These are phyloP conservation scores for Zygotorulaspora mrakii DNA, from an alignment of 1,139 yeast species.

Conservation along the genomic window DNA sequence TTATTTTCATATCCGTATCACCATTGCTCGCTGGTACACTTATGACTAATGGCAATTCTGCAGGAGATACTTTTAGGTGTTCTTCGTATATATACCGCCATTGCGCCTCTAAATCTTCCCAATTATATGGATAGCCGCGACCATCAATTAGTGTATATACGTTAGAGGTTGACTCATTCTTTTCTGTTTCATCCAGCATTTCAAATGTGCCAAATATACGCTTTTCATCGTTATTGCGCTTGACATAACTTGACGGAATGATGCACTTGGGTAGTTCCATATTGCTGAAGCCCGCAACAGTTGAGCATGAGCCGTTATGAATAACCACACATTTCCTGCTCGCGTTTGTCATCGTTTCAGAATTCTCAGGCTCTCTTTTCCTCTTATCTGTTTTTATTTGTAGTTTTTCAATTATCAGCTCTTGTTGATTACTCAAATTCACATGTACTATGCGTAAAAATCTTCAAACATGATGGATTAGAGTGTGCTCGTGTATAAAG, in stretches of 20 bases:
- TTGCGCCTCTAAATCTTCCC: constrained; percentile 55
- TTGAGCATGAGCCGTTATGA: constrained; percentile 61
- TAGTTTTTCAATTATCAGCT: neutral
- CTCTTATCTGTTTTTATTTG: constrained; percentile 1
- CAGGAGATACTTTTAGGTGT: constrained; percentile 46
- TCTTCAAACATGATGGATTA: neutral
- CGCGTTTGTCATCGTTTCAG: constrained; percentile 13
- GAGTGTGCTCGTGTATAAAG: no score
- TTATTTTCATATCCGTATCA: constrained; percentile 37
- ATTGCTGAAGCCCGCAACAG: constrained; percentile 68
- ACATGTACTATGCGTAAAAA: constrained; percentile 4
- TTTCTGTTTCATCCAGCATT: constrained; percentile 42
- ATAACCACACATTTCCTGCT: constrained; percentile 47
- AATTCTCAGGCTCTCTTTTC: no score
- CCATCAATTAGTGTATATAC: constrained; percentile 57
- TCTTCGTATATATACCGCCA: constrained; percentile 55
- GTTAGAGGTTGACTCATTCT: constrained; percentile 43
- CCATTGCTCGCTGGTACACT: constrained; percentile 54
- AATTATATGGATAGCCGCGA: constrained; percentile 63
- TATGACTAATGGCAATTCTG: constrained; percentile 59
- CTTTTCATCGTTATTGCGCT: constrained; percentile 27
- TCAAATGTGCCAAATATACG: constrained; percentile 46
- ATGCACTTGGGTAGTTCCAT: constrained; percentile 60
- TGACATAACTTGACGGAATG: constrained; percentile 54
- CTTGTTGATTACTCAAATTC: neutral